Evolutionary conservation across 2,329 filamentous ascomycete species (phyloP), one percentile per base, ranked within the genome.

Genomic region (Neonectria coccinea): DNA sequence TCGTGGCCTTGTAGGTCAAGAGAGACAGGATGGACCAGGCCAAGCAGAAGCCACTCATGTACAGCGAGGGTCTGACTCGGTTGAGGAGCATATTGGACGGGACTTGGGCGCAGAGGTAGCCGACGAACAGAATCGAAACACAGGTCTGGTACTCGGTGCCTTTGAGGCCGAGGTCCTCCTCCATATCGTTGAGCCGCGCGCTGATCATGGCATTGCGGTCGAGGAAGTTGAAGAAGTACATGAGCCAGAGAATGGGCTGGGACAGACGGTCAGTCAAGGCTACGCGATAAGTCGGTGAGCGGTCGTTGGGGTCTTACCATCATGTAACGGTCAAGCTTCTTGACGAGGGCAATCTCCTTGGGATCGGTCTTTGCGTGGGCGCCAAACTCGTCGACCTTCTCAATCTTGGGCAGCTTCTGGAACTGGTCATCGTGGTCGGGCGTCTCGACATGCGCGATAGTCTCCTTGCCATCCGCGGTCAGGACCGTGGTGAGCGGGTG

Each of bases 171-270:
- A 89, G 74, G 36, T 89, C 86, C 16, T 82, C 78, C 53, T 86
- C 82, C 7, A 89, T 75, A 2, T 84, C 83, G 65, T 86, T 83
- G 10, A 89, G 75, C 36, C 82, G 79, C 4, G 86, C 87, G 25
- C 86, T 84, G 4, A 87, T 86, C 67, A 89, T 87, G 64, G 88
- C 85, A 56, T 86, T 86, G 22, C 83, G 78, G 64, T 87, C 84
- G 31, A 84, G 77, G 47, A 79, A 79, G 59, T 79, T 79, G 44
- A 80, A 69, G 45, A 79, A 79, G 59, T 83, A 83, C 75, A 83
- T 81, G 33, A 76, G 52, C 67, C 77, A 79, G 5, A 79, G 72
- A n/a, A 77, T 78, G 0, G 78, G 77, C 71, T 78, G 1, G 1
- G 16, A 4, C 2, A 2, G 14, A 5, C 2, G 2, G 50, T 54